Evolutionary conservation across 352 stramenopile genomes (phyloP).

Genomic region (Aphanomyces cochlioides): DNA sequence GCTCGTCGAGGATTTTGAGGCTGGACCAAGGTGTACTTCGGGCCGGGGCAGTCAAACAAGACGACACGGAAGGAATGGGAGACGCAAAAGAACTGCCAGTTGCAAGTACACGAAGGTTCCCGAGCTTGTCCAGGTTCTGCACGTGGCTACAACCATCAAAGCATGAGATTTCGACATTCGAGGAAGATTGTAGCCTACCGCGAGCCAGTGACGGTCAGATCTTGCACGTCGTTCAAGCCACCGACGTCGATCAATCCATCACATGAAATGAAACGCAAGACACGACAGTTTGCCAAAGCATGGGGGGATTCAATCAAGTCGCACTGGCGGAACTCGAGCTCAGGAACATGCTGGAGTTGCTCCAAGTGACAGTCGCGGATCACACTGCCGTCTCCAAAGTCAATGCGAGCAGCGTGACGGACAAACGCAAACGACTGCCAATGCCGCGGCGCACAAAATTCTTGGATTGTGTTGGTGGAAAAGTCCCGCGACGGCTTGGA

Average conservation of each 20-base stretch:
- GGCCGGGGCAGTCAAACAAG: neutral
- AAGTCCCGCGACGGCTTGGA: neutral
- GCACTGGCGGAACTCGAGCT: conserved; percentile 22
- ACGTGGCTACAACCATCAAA: neutral
- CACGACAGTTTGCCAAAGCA: neutral
- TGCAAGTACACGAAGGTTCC: neutral
- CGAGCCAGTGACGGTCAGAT: conserved; percentile 5
- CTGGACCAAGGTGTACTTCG: neutral
- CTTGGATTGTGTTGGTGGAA: neutral
- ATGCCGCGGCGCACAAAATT: conserved; percentile 1
- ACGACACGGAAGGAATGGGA: neutral
- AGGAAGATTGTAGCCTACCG: conserved; percentile 8
- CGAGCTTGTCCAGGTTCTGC: neutral
- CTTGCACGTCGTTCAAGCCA: conserved; percentile 35
- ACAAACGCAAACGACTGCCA: conserved; percentile 19
- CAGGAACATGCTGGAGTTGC: neutral
- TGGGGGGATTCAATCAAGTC: conserved; percentile 10
- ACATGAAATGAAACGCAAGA: conserved; percentile 34
- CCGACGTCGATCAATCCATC: conserved; percentile 46
- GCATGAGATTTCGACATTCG: neutral
- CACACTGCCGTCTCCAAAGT: conserved; percentile 20
- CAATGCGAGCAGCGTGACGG: neutral
- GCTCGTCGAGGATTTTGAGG: neutral
- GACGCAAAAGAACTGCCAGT: neutral
- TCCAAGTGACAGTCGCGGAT: conserved; percentile 3